These are phyloP conservation scores for Ambrosia artemisiifolia DNA, from an alignment of 129 eudicot genomes.

Conservation along the genomic window DNA sequence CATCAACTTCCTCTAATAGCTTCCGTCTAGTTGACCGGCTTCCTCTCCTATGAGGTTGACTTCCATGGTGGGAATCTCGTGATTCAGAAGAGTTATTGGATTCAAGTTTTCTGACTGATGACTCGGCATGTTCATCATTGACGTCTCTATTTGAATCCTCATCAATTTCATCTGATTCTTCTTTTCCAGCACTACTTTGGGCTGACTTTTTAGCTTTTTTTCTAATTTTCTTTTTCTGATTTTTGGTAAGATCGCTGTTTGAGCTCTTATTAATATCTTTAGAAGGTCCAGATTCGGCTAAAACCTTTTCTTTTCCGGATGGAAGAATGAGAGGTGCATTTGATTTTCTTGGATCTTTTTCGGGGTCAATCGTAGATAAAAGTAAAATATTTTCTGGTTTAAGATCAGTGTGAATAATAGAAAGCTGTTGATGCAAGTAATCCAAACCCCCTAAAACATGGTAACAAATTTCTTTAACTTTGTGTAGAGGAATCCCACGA, in stretches of 20 bases:
- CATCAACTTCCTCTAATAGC: conserved; percentile 62
- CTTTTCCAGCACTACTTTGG: conserved; percentile 46
- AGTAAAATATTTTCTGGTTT: conserved; percentile 88
- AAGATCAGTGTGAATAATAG: conserved; percentile 84
- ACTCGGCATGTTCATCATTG: conserved; percentile 30
- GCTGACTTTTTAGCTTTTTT: conserved; percentile 74
- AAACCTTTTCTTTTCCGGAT: conserved; percentile 45
- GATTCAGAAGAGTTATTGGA: conserved; percentile 25
- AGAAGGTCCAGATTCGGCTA: conserved; percentile 43
- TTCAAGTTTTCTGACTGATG: conserved; percentile 24
- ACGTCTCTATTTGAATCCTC: conserved; percentile 37
- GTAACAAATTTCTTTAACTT: conserved; percentile 76
- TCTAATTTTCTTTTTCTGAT: conserved; percentile 76
- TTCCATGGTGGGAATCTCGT: conserved; percentile 35
- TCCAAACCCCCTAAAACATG: conserved; percentile 77
- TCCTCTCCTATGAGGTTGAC: conserved; percentile 50
- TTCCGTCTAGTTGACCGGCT: conserved; percentile 61
- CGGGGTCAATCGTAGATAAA: conserved; percentile 65
- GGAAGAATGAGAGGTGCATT: conserved; percentile 60
- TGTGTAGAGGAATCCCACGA: conserved; percentile 64
- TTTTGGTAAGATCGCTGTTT: conserved; percentile 62
- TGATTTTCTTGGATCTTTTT: conserved; percentile 59
- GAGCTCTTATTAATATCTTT: conserved; percentile 31
- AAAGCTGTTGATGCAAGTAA: conserved; percentile 79
- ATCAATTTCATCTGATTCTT: conserved; percentile 49